Evolutionary conservation across 495 filamentous ascomycete species (phyloP).

Genomic region (Podospora comata): DNA sequence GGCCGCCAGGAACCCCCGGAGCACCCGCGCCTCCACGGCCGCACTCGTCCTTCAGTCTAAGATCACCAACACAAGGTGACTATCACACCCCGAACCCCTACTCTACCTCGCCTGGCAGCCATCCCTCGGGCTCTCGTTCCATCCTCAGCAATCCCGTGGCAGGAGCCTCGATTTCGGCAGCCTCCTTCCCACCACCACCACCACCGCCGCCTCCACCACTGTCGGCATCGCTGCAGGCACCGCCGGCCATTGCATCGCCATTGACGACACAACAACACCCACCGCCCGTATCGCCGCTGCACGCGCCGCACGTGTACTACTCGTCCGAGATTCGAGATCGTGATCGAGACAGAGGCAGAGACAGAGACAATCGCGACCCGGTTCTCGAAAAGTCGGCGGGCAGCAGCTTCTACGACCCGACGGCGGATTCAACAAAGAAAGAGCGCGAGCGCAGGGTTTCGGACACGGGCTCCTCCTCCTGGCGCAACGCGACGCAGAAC

Average conservation of each 20-base stretch:
- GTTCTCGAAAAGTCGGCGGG: slow-evolving; percentile 26
- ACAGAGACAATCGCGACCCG: not conserved
- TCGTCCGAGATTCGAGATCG: slow-evolving; percentile 33
- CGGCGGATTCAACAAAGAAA: slow-evolving; percentile 41
- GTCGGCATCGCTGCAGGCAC: slow-evolving; percentile 11
- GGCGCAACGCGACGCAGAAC: slow-evolving; percentile 36
- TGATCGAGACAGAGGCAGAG: slow-evolving; percentile 9
- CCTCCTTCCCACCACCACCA: slow-evolving; percentile 18
- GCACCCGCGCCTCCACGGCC: slow-evolving; percentile 30
- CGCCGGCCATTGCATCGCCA: slow-evolving; percentile 17
- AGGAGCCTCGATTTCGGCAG: slow-evolving; percentile 26
- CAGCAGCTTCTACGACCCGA: slow-evolving; percentile 56
- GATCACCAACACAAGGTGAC: slow-evolving; percentile 41
- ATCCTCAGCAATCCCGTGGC: slow-evolving; percentile 37
- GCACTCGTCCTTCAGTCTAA: slow-evolving; percentile 36
- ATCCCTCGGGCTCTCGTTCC: slow-evolving; percentile 29
- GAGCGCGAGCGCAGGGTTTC: slow-evolving; percentile 39
- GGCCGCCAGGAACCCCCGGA: slow-evolving; percentile 22
- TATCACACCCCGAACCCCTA: slow-evolving; percentile 35
- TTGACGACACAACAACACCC: not conserved
- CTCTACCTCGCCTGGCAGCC: slow-evolving; percentile 25
- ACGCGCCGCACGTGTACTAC: slow-evolving; percentile 35
- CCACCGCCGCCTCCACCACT: too few species aligned
- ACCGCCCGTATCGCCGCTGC: slow-evolving; percentile 30
- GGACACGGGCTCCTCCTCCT: slow-evolving; percentile 36